Conservation (phyloP, 768 basidiomycete species). For the Trametes coccinea region DNA sequence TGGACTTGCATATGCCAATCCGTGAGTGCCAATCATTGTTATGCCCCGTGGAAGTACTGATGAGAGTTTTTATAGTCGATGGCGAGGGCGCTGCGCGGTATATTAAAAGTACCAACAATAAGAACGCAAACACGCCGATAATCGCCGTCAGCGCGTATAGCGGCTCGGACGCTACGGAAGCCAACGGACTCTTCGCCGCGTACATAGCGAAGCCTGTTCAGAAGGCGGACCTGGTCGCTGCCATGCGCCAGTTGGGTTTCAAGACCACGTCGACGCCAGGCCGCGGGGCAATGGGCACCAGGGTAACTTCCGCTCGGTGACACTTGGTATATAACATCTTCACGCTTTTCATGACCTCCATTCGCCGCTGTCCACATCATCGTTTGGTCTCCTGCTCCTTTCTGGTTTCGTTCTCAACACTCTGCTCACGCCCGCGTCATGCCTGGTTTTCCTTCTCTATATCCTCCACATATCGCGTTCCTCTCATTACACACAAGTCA, state of each 20-base stretch:
- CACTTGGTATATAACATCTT: constrained; percentile 22
- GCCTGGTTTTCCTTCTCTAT: constrained; percentile 16
- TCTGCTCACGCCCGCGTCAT: constrained; percentile 25
- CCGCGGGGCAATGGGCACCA: constrained; percentile 21
- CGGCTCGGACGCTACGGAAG: constrained; percentile 62
- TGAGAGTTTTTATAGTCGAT: constrained; percentile 57
- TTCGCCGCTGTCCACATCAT: constrained; percentile 23
- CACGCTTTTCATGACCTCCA: constrained; percentile 14
- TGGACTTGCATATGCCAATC: constrained; percentile 95
- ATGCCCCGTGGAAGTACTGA: background rate
- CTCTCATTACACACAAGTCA: constrained; percentile 23
- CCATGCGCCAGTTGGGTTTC: constrained; percentile 87
- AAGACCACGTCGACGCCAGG: constrained; percentile 76
- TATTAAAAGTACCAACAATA: constrained; percentile 96
- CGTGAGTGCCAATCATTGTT: constrained; percentile 50
- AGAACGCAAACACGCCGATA: constrained; percentile 90
- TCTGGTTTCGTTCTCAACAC: constrained; percentile 20
- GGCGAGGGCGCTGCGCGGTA: constrained; percentile 96
- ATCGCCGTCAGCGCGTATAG: constrained; percentile 91
- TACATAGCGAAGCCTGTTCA: constrained; percentile 88
- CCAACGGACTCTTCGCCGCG: constrained; percentile 72
- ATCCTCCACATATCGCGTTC: constrained; percentile 19
- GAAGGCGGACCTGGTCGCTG: constrained; percentile 78
- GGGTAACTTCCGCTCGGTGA: constrained; percentile 22
- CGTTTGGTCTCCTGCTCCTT: constrained; percentile 3